These are phyloP conservation scores for Jacaranda mimosifolia DNA, from an alignment of 257 asterid genomes.

Conservation along the genomic window DNA sequence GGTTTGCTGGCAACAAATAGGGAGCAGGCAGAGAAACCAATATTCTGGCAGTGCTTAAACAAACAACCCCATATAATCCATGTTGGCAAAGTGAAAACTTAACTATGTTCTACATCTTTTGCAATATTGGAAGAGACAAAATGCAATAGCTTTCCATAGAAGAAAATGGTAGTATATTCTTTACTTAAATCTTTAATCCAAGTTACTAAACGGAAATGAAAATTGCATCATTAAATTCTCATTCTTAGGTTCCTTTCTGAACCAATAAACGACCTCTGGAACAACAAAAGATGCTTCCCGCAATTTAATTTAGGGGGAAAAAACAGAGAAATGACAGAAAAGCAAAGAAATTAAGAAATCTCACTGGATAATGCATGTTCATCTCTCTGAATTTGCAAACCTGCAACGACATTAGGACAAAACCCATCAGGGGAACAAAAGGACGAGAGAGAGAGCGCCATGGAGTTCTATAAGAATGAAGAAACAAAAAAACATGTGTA, in stretches of 20 bases:
- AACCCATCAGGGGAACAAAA: not conserved
- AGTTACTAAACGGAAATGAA: conserved; percentile 16
- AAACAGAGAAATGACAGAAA: not conserved
- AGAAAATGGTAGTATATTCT: conserved; percentile 11
- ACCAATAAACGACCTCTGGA: not conserved
- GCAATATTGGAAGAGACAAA: not conserved
- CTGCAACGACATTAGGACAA: conserved; percentile 47
- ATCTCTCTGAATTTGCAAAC: conserved; percentile 91
- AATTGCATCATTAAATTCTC: conserved; percentile 1
- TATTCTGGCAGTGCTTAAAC: not conserved
- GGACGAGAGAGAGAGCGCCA: not conserved
- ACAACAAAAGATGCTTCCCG: not conserved
- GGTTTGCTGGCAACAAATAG: no score
- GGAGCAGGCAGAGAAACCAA: no score
- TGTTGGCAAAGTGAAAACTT: not conserved
- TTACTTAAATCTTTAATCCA: conserved; percentile 8
- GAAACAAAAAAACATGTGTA: not conserved
- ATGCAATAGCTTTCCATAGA: not conserved
- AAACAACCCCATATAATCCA: not conserved
- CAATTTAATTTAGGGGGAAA: not conserved
- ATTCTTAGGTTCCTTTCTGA: conserved; percentile 2
- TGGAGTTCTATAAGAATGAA: not conserved
- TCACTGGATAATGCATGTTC: conserved; percentile 70
- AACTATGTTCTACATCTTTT: not conserved
- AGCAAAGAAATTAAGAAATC: conserved; percentile 16